Evolutionary conservation across 177 flowering plant species (phyloP).

Genomic region (Vitis hybrid): DNA sequence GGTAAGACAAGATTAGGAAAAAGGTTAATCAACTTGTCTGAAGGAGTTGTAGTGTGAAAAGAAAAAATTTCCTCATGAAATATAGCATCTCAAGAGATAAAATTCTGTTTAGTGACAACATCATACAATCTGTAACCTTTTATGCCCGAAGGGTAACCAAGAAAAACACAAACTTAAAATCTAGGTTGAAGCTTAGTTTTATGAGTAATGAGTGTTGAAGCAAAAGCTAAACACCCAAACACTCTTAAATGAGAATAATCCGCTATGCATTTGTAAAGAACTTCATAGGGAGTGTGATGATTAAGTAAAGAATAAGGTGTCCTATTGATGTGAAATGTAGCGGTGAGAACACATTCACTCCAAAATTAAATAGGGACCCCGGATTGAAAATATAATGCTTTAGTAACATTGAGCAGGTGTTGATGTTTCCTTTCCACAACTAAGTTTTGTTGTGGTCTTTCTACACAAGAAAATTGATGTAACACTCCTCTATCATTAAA

Average conservation of each 20-base stretch:
- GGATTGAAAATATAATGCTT: not conserved
- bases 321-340: not conserved
- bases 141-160: not conserved
- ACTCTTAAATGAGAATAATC: not conserved
- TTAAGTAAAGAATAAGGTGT: not conserved
- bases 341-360: conserved; percentile 4
- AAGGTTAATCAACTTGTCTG: too few species aligned
- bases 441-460: conserved; percentile 2
- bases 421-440: conserved; percentile 6
- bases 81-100: too few species aligned
- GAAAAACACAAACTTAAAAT: not conserved
- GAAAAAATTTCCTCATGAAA: too few species aligned
- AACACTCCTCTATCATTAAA: not conserved
- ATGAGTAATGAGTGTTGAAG: too few species aligned
- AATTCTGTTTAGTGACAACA: not conserved
- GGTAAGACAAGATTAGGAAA: too few species aligned
- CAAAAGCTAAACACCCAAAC: conserved; percentile 5
- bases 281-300: conserved; percentile 3
- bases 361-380: not conserved
- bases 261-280: not conserved
- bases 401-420: conserved; percentile 5
- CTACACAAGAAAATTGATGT: not conserved
- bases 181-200: not conserved
- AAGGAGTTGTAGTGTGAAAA: too few species aligned
- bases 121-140: not conserved